A percentile compares a stretch with the other conserved stretches of the same genome.
These are phyloP conservation scores for Vaucheria bursata DNA, from an alignment of 352 stramenopile genomes.

Conservation along the genomic window DNA sequence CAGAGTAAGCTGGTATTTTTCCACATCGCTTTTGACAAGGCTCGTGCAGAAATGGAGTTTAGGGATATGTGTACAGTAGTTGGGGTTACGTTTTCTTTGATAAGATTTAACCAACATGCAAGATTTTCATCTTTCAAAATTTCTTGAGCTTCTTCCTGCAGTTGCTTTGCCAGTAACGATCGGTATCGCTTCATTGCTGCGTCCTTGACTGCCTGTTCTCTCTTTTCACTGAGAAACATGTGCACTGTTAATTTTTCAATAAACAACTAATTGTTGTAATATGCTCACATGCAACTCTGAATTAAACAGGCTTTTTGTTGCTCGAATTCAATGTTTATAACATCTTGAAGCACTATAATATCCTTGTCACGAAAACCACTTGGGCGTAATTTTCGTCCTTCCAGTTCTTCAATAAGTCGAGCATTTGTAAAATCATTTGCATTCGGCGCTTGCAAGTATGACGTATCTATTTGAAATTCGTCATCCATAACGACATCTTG, in stretches of 20 bases:
- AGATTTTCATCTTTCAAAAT: conserved; percentile 32
- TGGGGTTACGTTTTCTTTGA: conserved; percentile 38
- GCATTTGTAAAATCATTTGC: conserved; percentile 44
- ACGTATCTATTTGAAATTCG: no score
- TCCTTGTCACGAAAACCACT: conserved; percentile 43
- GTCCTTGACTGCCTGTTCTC: conserved; percentile 40
- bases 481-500: no score
- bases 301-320: conserved; percentile 39
- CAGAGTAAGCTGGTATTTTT: conserved; percentile 51
- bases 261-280: no score
- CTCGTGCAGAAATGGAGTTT: conserved; percentile 50
- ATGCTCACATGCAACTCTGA: conserved; percentile 14
- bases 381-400: conserved; percentile 20
- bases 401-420: conserved; percentile 42
- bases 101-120: conserved; percentile 33
- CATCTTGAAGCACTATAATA: conserved; percentile 34
- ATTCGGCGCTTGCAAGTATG: conserved; percentile 35
- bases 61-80: conserved; percentile 37
- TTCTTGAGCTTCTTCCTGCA: conserved; percentile 37
- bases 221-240: conserved; percentile 25
- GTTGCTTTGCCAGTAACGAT: conserved; percentile 40
- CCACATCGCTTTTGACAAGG: conserved; percentile 55
- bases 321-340: conserved; percentile 34
- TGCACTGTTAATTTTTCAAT: no score
- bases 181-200: conserved; percentile 32